A percentile compares a stretch with the other conserved stretches of the same genome.
Evolutionary conservation across 2,329 filamentous ascomycete species (phyloP).

Genomic region (Clathrospora elynae): DNA sequence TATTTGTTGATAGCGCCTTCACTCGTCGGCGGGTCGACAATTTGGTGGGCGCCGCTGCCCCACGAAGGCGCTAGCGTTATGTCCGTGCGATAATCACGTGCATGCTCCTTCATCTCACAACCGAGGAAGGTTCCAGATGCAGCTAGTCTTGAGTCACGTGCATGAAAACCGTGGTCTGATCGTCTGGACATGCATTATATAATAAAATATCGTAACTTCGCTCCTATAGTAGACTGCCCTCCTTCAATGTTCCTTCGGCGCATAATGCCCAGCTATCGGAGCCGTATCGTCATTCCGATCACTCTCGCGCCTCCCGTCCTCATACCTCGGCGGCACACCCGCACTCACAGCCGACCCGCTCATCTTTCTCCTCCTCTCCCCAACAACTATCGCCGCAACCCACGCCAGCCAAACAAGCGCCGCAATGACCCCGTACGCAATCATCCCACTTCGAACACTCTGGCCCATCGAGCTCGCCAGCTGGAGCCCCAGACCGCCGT

Average conservation of each 20-base stretch:
- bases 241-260: no score
- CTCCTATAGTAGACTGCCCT: no score
- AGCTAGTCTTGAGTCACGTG: no score
- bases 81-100: constrained; percentile 17
- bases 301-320: constrained; percentile 3
- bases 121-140: no score
- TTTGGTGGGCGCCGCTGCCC: constrained; percentile 25
- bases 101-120: neutral
- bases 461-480: constrained; percentile 51
- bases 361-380: constrained; percentile 33
- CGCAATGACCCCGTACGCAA: constrained; percentile 58
- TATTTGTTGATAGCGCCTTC: constrained; percentile 37
- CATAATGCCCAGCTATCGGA: constrained; percentile 24
- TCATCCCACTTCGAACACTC: constrained; percentile 40
- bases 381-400: constrained; percentile 38
- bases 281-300: constrained; percentile 1
- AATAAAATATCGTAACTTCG: no score
- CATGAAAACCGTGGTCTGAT: no score
- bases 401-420: constrained; percentile 52
- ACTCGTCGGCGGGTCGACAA: constrained; percentile 22
- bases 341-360: no score
- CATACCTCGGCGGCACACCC: constrained; percentile 24
- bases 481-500: constrained; percentile 61
- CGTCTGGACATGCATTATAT: no score
- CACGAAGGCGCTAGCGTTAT: constrained; percentile 20